phyloP scores from a whole-genome alignment of 148 eudicot genomes.

The Fagopyrum tataricum region DNA sequence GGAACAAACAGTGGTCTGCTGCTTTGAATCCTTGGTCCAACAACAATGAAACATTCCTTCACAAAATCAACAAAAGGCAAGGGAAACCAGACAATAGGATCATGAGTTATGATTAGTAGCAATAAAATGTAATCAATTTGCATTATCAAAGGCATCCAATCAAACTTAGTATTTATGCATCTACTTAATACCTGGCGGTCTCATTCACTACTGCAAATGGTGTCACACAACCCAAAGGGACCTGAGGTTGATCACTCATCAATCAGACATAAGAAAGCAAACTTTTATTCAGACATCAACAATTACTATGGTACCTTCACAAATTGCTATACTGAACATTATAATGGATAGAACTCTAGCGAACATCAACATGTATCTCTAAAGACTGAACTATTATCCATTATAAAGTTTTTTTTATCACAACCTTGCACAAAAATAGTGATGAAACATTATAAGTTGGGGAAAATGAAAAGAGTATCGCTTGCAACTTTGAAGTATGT shows the following conservation, averaged over 20 bases:
- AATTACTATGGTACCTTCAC: not conserved
- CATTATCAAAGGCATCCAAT: slow-evolving; percentile 10
- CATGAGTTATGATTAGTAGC: not conserved
- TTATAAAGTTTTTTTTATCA: not conserved
- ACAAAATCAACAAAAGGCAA: slow-evolving; percentile 14
- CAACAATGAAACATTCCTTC: slow-evolving; percentile 44
- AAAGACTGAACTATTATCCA: not conserved
- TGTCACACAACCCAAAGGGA: slow-evolving; percentile 92
- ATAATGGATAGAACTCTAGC: not conserved
- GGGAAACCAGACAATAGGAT: not conserved
- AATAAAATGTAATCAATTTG: not conserved
- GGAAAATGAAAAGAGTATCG: not conserved
- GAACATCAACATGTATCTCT: not conserved
- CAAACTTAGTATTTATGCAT: not conserved
- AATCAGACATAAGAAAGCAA: not conserved
- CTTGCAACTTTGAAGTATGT: not conserved
- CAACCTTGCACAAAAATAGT: not conserved
- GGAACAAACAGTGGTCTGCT: slow-evolving; percentile 65
- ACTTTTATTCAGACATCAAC: not conserved
- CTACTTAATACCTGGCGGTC: slow-evolving; percentile 59
- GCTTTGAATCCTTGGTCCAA: slow-evolving; percentile 71
- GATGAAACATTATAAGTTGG: not conserved
- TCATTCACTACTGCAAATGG: slow-evolving; percentile 84
- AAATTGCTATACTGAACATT: not conserved
- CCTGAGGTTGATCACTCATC: slow-evolving; percentile 36